Evolutionary conservation across 495 filamentous ascomycete genomes (phyloP), one percentile per base, ranked within the genome.

Genomic region (Neurospora sp.): DNA sequence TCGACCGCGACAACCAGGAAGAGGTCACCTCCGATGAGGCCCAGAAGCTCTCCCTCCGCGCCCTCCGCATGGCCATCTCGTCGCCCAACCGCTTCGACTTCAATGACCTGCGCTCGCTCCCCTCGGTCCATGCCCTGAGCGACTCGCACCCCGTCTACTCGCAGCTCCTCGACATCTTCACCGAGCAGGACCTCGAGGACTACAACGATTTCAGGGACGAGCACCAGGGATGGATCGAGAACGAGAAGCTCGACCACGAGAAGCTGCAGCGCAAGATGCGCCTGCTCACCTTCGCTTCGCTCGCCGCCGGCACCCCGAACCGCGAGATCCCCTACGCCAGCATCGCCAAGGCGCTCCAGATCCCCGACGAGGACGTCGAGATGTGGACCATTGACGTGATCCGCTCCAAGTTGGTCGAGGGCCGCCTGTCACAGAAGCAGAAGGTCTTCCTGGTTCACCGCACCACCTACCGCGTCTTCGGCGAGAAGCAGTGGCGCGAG

Each of bases 301-400:
- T 98, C 39, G 94, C 94, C 20, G 93, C 96, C 39, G 87, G 90
- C 73, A 91, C 91, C 18, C 89, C 90, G 18, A 93, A 89, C 75
- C 91, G 94, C 72, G 92, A 93, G 70, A 88, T 99, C 47, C 90
- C 94, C 41, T 99, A 99, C 83, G 85, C 85, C 74, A 86, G 87
- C 72, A 97, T 99, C 77, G 87, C 91, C 53, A 89, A 90, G 72
- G 89, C 93, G 6, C 88, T 99, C 42, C 90, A 94, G 80, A 89
- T 99, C 47, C 89, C 92, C 20, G 75, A 80, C 38, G 90, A 91
- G 72, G 93, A 98, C 65, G 93, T 97, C 10, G 96, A 99, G 86
- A 91, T 94, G 87, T 99, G 96, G 96, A 91, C 97, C 70, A 99
- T 99, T 75, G 96, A 99, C 81, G 93, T 95, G 69, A 97, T 99